Evolutionary conservation across 2,329 filamentous ascomycete genomes (phyloP), one percentile per base, ranked within the genome.

Genomic region (Aureobasidium sp.): DNA sequence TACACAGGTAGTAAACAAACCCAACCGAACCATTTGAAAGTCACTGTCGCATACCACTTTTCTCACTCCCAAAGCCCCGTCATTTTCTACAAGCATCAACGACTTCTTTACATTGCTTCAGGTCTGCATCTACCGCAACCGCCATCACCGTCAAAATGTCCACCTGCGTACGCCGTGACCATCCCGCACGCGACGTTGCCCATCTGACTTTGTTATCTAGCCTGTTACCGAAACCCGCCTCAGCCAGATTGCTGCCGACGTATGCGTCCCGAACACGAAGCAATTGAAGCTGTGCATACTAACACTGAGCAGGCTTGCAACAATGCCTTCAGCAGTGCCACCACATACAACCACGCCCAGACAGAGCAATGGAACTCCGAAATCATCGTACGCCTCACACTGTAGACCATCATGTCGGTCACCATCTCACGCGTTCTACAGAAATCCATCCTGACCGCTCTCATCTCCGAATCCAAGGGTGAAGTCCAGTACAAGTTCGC

Each of bases 301-400:
- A 20, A 46, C 23, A 26, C 50, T 53, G 10, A 32, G 29, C 66
- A 96, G 91, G 92, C 91, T 68, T 96, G 92, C 81, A 86, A 89
- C 72, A 82, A 82, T 68, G 88, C 90, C 64, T 84, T 97, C 70
- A 85, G 86, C 65, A 82, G 78, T 66, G 86, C 86, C 64, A 86
- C 90, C 65, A 87, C 83, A 77, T 99, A 99, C 79, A 89, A 96
- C 67, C 94, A 97, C 77, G 77, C 86, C 62, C 87, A 88, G 73
- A 95, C 93, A 39, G 85, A 88, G 73, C 79, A 85, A 69, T 97
- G 93, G 93, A 97, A 97, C 80, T 88, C 88, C 37, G 80, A 82
- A 67, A 97, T 99, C 76, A 97, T 97, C 76, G 91, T 96, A 83
- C 70, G 85, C 79, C 64, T 66, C 26, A 48, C 75, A 66, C 71